phyloP scores from a whole-genome alignment of 345 rosid species.

The Euphorbia peplus region DNA sequence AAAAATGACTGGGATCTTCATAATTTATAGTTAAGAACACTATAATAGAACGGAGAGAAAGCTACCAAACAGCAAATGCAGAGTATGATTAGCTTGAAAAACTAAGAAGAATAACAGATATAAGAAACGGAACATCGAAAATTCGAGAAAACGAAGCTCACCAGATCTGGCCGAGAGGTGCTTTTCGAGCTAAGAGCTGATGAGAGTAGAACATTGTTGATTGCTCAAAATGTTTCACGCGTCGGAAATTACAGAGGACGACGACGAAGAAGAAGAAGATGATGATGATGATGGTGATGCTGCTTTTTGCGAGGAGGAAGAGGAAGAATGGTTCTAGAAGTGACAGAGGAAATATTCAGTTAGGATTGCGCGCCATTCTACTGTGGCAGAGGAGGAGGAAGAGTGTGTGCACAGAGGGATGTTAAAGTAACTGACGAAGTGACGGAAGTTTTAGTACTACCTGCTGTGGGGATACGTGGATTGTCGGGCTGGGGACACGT shows the following conservation, averaged over 20 bases:
- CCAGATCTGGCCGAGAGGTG: slow-evolving; percentile 97
- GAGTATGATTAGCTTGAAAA: neutral
- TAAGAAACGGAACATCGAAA: neutral
- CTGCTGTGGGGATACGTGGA: neutral
- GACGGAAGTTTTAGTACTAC: neutral
- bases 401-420: too few species aligned
- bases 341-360: neutral
- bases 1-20: too few species aligned
- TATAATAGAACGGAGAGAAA: too few species aligned
- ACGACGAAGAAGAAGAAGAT: neutral
- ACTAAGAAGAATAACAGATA: too few species aligned
- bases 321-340: neutral
- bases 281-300: too few species aligned
- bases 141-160: slow-evolving; percentile 21
- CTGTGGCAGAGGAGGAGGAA: too few species aligned
- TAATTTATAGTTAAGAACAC: too few species aligned
- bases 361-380: neutral
- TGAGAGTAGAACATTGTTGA: slow-evolving; percentile 82
- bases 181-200: slow-evolving; percentile 94
- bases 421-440: too few species aligned
- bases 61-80: neutral
- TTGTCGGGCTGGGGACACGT: too few species aligned
- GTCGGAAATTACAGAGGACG: neutral
- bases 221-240: neutral
- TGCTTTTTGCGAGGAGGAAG: neutral